Percentiles rank a stretch among this genome's conserved stretches.
Evolutionary conservation across 225 moss, liverwort and hornwort genomes (phyloP).

Genomic region (Climacium dendroides): DNA sequence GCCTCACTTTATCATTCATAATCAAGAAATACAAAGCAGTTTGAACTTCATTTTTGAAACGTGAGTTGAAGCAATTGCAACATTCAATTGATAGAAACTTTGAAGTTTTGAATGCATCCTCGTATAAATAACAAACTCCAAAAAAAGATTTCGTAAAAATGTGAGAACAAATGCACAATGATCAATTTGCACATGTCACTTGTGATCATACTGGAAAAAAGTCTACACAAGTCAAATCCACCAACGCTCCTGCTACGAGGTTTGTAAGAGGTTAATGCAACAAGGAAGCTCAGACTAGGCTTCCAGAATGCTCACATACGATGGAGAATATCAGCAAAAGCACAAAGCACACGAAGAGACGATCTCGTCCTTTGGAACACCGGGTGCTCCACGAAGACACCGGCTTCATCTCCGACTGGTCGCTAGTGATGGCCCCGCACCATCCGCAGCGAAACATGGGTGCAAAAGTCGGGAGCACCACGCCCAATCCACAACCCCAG

Average conservation of each 20-base stretch:
- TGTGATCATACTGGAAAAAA: not conserved
- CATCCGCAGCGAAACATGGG: constrained; percentile 77
- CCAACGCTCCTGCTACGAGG: not conserved
- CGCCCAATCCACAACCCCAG: constrained; percentile 82
- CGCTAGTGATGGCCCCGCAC: constrained; percentile 81
- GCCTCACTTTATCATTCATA: not conserved
- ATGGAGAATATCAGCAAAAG: constrained; percentile 60
- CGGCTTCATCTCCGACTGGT: constrained; percentile 18
- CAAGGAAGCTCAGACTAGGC: not conserved
- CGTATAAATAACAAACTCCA: not conserved
- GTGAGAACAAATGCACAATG: not conserved
- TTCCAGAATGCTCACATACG: constrained; percentile 62
- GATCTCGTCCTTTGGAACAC: constrained; percentile 48
- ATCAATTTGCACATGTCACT: not conserved
- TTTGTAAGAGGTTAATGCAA: not conserved
- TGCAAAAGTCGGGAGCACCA: constrained; percentile 53
- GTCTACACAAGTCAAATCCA: not conserved
- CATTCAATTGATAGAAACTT: not conserved
- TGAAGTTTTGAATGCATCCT: not conserved
- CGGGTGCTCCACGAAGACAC: constrained; percentile 43
- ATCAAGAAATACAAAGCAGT: not conserved
- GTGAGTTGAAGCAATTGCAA: not conserved
- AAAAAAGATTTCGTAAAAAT: not conserved
- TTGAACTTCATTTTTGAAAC: not conserved
- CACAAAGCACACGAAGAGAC: constrained; percentile 49